Conservation (phyloP, 371 early-diverging fungal species). For the Syncephalis plumigaleata region DNA sequence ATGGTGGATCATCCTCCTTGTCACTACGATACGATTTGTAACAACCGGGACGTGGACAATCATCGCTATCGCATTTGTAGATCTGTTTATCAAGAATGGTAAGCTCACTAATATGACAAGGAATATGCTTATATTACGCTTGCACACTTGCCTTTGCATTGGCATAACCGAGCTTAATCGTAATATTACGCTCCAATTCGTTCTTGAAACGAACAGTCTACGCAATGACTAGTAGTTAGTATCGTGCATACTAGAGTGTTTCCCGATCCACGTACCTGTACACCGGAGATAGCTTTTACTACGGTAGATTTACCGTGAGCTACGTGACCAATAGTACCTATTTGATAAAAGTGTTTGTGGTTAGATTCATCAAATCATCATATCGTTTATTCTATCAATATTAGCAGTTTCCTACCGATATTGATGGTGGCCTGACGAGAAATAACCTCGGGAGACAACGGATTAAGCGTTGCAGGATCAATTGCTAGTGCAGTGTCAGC, state of each 20-base stretch:
- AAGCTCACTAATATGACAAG: too few species aligned
- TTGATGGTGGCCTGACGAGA: conserved; percentile 96
- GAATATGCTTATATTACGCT: neutral
- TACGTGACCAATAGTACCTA: conserved; percentile 99
- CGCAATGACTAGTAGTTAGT: neutral
- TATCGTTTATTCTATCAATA: neutral
- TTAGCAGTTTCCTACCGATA: conserved; percentile 56
- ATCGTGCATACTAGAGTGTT: neutral
- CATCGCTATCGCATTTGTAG: conserved; percentile 86
- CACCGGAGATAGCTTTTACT: conserved; percentile 98
- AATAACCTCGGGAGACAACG: conserved; percentile 86
- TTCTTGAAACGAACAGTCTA: conserved; percentile 98
- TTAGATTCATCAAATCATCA: neutral
- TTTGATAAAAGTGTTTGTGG: neutral
- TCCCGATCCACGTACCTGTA: conserved; percentile 39
- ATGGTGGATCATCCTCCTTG: conserved; percentile 78
- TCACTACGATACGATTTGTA: conserved; percentile 77
- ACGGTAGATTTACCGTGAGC: conserved; percentile 99
- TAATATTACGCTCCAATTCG: conserved; percentile 99
- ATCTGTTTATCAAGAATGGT: conserved; percentile 53
- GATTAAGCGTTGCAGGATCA: conserved; percentile 36
- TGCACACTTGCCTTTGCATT: conserved; percentile 85
- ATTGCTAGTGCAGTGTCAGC: conserved; percentile 8
- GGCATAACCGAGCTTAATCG: conserved; percentile 99
- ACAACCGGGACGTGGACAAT: conserved; percentile 93